phyloP scores from a whole-genome alignment of 768 basidiomycete genomes.

The Tricholoma matsutake region DNA sequence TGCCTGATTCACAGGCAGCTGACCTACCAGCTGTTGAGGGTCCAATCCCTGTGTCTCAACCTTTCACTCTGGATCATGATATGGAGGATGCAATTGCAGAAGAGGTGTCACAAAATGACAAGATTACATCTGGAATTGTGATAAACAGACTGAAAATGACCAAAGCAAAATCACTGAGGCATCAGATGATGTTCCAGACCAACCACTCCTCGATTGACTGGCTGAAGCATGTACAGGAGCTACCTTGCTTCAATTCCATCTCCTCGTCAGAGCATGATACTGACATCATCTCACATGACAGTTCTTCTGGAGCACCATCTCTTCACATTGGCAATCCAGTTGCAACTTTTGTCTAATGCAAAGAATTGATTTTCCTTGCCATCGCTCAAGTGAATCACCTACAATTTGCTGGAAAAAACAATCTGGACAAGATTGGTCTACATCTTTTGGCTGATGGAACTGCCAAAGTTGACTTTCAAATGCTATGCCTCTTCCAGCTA shows the following conservation, averaged over 20 bases:
- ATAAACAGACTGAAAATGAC: background rate
- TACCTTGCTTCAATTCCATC: background rate
- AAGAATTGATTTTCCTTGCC: background rate
- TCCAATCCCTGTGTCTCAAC: background rate
- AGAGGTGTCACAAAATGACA: background rate
- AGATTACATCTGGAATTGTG: background rate
- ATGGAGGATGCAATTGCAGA: conserved; percentile 3
- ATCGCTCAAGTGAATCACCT: background rate
- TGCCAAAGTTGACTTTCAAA: background rate
- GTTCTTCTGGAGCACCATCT: background rate
- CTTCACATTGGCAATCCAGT: conserved; percentile 1
- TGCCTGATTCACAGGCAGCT: background rate
- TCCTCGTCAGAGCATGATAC: background rate
- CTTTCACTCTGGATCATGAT: background rate
- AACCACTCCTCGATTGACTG: conserved; percentile 2
- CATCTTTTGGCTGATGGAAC: background rate
- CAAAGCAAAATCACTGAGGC: background rate
- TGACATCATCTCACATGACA: background rate
- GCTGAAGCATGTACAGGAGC: background rate
- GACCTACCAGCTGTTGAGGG: background rate
- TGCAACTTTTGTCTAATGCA: background rate
- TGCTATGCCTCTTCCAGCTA: background rate
- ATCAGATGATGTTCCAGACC: background rate
- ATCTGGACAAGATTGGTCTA: background rate
- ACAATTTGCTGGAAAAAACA: background rate